Evolutionary conservation across 148 eudicot species (phyloP).

Genomic region (Diospyros lotus): DNA sequence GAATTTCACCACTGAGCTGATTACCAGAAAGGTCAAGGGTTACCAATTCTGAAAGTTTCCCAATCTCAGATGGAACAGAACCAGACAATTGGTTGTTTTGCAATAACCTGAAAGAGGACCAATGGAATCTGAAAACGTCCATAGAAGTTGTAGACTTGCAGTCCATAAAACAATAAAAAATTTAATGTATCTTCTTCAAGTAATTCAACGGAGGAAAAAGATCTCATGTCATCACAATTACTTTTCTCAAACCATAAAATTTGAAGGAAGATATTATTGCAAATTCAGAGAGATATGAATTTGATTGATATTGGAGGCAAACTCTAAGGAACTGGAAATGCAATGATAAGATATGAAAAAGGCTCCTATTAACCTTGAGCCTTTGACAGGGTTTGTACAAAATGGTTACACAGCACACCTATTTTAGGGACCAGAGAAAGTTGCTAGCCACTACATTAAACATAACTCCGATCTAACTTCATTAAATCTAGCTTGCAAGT

Average conservation of each 20-base stretch:
- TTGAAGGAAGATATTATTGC: too few relatives aligned
- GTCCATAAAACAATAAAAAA: background rate
- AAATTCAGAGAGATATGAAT: too few relatives aligned
- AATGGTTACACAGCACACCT: too few relatives aligned
- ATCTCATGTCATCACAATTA: background rate
- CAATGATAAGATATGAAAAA: too few relatives aligned
- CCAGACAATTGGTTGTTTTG: slow-evolving; percentile 77
- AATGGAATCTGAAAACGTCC: background rate
- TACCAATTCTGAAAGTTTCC: slow-evolving; percentile 60
- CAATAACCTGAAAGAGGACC: slow-evolving; percentile 48
- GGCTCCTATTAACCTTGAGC: too few relatives aligned
- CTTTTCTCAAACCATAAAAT: too few relatives aligned
- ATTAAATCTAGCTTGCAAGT: background rate
- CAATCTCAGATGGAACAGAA: slow-evolving; percentile 63
- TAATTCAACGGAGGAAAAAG: background rate
- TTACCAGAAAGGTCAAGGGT: slow-evolving; percentile 88
- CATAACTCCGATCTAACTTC: background rate
- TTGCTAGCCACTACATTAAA: too few relatives aligned
- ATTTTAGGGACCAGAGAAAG: too few relatives aligned
- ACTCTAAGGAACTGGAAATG: too few relatives aligned
- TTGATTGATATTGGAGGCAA: too few relatives aligned
- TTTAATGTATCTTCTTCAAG: background rate
- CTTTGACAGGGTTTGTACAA: too few relatives aligned
- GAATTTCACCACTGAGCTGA: slow-evolving; percentile 71
- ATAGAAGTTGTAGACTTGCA: background rate